phyloP scores from a whole-genome alignment of 805 yeast species.

The Ogataea trehalophila region DNA sequence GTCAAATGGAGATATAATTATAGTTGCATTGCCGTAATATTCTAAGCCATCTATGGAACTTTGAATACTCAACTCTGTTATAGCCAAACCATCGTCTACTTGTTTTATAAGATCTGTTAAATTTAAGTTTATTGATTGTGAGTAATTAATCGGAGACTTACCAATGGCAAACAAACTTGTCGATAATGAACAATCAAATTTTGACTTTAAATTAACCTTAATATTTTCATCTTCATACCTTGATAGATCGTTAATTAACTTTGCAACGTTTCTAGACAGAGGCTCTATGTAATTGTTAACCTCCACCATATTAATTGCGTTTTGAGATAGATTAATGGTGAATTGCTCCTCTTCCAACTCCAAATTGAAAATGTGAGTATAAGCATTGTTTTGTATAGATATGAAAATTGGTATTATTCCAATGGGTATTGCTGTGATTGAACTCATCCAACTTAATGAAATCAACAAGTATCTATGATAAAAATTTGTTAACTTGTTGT shows the following conservation, averaged over 20 bases:
- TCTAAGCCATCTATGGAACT: conserved; percentile 1
- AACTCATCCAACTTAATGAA: conserved; percentile 1
- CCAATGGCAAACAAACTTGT: background rate
- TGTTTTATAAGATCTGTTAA: background rate
- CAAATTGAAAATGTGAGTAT: conserved; percentile 1
- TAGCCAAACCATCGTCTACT: background rate
- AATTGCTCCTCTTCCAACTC: background rate
- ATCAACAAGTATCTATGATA: conserved; percentile 3
- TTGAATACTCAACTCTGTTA: background rate
- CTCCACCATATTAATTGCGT: no score
- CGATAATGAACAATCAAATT: background rate
- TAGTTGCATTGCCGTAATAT: conserved; percentile 3
- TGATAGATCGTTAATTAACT: background rate
- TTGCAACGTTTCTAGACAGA: conserved; percentile 1
- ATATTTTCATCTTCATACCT: background rate
- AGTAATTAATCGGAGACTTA: background rate
- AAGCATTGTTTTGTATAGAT: background rate
- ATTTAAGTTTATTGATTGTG: background rate
- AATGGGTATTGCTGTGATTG: background rate
- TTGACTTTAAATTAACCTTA: background rate
- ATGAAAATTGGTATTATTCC: conserved; percentile 3
- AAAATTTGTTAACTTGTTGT: conserved; percentile 1
- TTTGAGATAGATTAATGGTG: background rate
- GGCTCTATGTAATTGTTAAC: background rate
- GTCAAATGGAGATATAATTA: background rate